Evolutionary conservation across 1,139 yeast genomes (phyloP), one percentile per base, ranked within the genome.

Genomic region (Candida sp.): DNA sequence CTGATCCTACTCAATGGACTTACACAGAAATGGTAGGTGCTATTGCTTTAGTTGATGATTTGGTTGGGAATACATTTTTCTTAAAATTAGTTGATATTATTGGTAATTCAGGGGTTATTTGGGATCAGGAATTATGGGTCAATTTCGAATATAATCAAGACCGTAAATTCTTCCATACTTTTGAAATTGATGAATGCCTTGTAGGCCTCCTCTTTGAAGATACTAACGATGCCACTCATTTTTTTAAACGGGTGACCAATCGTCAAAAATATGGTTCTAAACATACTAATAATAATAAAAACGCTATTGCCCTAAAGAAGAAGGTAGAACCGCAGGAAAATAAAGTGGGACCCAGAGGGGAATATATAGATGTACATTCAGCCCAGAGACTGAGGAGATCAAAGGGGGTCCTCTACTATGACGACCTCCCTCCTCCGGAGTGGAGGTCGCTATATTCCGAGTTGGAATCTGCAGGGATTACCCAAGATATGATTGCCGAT

Each of bases 81-180:
- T 73, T 93, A 42, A 93, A 93, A 61, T 61, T 93, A 45, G 95
- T 93, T 8, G 99, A 93, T 57, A 81, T 93, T 36, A 61, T 73
- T 36, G 96, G 96, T 8, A 79, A 81, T 49, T 72, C 87, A 35
- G 98, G 98, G 19, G 96, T 93, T 1, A 52, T 93, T 0, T 93
- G 99, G 99, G 99, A 93, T 63, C 99, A 93, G 63, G 99, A 93
- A 62, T 66, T 93, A 40, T 93, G 88, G 59, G 84, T 89, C 7
- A 86, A 87, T 55, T 90, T 93, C 61, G 85, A 84, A 51, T 93
- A 93, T 64, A 80, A 87, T 60, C 98, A 93, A 64, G 99, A 93
- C 61, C 78, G 99, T 22, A 84, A 95, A 41, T 93, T 88, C 65
- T 93, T 93, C 74, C 99, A 93, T 61, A 78, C 96, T 7, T 93